These are phyloP conservation scores for Protoeuglena noctilucae DNA, from an alignment of 139 green algal genomes.

Conservation along the genomic window DNA sequence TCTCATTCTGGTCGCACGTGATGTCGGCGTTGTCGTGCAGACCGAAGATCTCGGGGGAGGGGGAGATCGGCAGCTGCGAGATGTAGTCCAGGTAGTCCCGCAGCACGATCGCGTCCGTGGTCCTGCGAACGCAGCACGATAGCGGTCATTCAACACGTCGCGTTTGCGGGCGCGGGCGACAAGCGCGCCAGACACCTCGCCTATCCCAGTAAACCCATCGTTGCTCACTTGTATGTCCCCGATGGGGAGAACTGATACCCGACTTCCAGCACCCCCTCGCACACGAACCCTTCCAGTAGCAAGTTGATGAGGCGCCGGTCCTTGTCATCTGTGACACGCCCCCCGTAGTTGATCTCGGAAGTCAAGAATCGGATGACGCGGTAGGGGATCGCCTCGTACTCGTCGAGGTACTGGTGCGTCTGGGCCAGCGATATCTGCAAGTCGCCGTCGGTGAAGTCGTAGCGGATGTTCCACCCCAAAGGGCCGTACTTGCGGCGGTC, in stretches of 20 bases:
- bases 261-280: conserved; percentile 12
- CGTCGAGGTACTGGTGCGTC: conserved; percentile 32
- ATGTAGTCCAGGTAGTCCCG: conserved; percentile 34
- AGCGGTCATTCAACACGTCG: too few relatives aligned
- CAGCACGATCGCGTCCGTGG: conserved; percentile 9
- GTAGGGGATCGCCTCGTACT: conserved; percentile 28
- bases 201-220: too few relatives aligned
- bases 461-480: conserved; percentile 35
- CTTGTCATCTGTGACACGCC: conserved; percentile 31
- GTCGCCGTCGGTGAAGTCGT: conserved; percentile 46
- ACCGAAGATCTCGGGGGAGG: conserved; percentile 37
- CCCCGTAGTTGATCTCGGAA: conserved; percentile 33
- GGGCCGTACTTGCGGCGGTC: conserved; percentile 29
- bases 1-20: conserved; percentile 58
- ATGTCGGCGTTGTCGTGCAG: conserved; percentile 43
- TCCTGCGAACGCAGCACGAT: too few relatives aligned
- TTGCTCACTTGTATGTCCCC: conserved; percentile 26
- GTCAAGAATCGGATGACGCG: conserved; percentile 23
- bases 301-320: conserved; percentile 30
- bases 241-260: conserved; percentile 17
- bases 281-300: conserved; percentile 25
- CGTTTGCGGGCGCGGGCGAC: too few relatives aligned
- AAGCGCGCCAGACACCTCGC: too few relatives aligned
- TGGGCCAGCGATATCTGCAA: conserved; percentile 32
- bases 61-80: conserved; percentile 20